These are phyloP conservation scores for Paxillus rubicundulus DNA, from an alignment of 768 basidiomycete genomes.

Conservation along the genomic window DNA sequence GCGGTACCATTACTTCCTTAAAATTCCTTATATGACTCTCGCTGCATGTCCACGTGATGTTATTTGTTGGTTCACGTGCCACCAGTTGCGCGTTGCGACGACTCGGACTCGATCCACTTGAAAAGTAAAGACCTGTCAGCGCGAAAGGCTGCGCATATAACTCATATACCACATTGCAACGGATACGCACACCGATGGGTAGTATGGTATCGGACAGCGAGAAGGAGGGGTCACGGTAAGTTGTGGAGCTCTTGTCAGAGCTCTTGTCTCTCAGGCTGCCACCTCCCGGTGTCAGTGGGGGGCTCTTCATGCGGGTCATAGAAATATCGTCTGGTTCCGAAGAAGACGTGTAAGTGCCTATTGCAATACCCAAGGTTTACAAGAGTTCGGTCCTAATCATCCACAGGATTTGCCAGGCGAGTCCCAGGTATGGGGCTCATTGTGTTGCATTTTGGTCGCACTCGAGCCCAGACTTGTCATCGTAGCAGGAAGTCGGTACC, in stretches of 20 bases:
- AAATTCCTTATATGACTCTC: too few species aligned
- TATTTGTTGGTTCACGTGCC: too few species aligned
- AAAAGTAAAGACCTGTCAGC: too few species aligned
- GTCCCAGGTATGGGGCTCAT: slow-evolving; percentile 9
- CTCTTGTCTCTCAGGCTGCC: neutral
- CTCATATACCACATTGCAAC: too few species aligned
- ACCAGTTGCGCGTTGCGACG: too few species aligned
- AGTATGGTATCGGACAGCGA: slow-evolving; percentile 47
- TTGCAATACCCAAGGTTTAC: neutral
- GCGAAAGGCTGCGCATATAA: too few species aligned
- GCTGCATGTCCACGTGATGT: too few species aligned
- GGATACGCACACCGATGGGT: neutral
- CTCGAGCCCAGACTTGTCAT: neutral
- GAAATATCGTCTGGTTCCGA: slow-evolving; percentile 54
- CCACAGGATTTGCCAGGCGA: slow-evolving; percentile 9
- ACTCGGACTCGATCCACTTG: too few species aligned
- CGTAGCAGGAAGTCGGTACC: slow-evolving; percentile 6
- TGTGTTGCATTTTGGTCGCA: slow-evolving; percentile 8
- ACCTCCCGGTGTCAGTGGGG: neutral
- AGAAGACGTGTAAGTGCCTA: slow-evolving; percentile 33
- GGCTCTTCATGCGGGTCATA: slow-evolving; percentile 38
- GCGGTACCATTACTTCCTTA: slow-evolving; percentile 13
- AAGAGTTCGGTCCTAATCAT: neutral
- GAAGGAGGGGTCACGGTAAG: slow-evolving; percentile 42
- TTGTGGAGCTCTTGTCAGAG: neutral